Evolutionary conservation across 495 filamentous ascomycete species (phyloP), one percentile per base, ranked within the genome.

Genomic region (Podospora comata): DNA sequence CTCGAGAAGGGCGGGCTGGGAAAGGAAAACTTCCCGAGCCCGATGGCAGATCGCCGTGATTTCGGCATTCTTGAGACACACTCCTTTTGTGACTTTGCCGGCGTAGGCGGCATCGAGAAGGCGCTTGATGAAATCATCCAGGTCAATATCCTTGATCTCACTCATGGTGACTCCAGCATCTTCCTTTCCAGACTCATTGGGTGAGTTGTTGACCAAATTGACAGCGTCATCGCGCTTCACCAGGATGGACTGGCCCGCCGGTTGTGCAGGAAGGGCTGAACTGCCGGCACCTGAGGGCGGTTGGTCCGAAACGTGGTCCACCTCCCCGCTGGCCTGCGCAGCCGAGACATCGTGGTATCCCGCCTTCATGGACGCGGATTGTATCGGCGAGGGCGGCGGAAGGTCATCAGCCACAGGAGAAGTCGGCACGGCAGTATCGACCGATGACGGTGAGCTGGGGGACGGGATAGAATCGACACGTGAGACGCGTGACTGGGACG

Each of bases 101-200:
- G 95, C 92, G 75, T 99, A 98, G 23, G 89, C 95, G 27, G 95
- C 95, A 79, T 98, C 95, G 48, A 98, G 83, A 20, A 99, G 88
- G 48, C 95, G 89, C 69, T 90, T 90, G 74, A 99, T 99, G 86
- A 97, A 97, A 75, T 98, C 95, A 74, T 99, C 95, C 60, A 99
- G 82, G 79, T 98, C 94, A 66, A 93, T 91, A 39, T 91, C 87
- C 80, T 96, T 97, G 75, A 97, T 84, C 30, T 93, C 91, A 60
- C 90, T 83, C 80, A 86, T 90, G 20, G 87, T 87, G 76, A 94
- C 78, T 54, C 73, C 76, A 0, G 73, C 67, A 32, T 82, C 79
- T n/a, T 84, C 81, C 57, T 79, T 79, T 48, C 65, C 72, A 48
- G 76, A 76, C 59, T 72, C 76, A 60, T 72, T 77, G 65, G 74